Conservation (phyloP, 805 yeast genomes). For the Kurtzmaniella cleridarum region DNA sequence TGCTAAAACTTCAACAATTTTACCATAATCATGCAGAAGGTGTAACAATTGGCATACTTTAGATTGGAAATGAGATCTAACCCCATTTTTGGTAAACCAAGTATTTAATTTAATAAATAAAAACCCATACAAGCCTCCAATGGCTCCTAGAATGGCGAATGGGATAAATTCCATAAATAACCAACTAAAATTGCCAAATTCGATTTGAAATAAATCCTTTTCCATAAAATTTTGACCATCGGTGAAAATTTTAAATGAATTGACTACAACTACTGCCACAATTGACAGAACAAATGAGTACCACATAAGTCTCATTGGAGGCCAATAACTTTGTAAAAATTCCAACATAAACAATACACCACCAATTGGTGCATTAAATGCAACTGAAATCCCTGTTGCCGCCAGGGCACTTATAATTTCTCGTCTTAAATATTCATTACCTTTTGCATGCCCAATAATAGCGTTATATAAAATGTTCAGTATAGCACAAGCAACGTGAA, state of each 20-base stretch:
- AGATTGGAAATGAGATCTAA: slow-evolving; percentile 27
- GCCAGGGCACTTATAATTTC: slow-evolving; percentile 70
- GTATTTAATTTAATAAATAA: slow-evolving; percentile 45
- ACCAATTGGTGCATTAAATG: slow-evolving; percentile 84
- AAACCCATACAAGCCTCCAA: slow-evolving; percentile 67
- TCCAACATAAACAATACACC: slow-evolving; percentile 79
- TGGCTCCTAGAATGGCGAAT: slow-evolving; percentile 60
- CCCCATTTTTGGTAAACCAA: slow-evolving; percentile 15
- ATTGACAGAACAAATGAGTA: slow-evolving; percentile 77
- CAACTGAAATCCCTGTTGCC: slow-evolving; percentile 80
- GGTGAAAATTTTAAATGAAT: slow-evolving; percentile 34
- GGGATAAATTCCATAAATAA: slow-evolving; percentile 65
- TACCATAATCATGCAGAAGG: slow-evolving; percentile 13
- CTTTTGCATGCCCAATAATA: slow-evolving; percentile 18
- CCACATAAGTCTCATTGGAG: slow-evolving; percentile 70
- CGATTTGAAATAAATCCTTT: slow-evolving; percentile 54
- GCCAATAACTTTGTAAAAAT: slow-evolving; percentile 58
- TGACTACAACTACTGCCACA: slow-evolving; percentile 57
- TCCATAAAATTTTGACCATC: slow-evolving; percentile 38
- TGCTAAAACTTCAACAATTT: slow-evolving; percentile 43
- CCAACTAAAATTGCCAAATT: slow-evolving; percentile 69
- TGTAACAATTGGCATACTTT: slow-evolving; percentile 16
- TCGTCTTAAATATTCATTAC: slow-evolving; percentile 51
- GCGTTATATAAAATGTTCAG: slow-evolving; percentile 30
- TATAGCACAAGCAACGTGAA: slow-evolving; percentile 68